Conservation (phyloP, 2,329 filamentous ascomycete genomes). For the Talaromyces atroroseus region DNA sequence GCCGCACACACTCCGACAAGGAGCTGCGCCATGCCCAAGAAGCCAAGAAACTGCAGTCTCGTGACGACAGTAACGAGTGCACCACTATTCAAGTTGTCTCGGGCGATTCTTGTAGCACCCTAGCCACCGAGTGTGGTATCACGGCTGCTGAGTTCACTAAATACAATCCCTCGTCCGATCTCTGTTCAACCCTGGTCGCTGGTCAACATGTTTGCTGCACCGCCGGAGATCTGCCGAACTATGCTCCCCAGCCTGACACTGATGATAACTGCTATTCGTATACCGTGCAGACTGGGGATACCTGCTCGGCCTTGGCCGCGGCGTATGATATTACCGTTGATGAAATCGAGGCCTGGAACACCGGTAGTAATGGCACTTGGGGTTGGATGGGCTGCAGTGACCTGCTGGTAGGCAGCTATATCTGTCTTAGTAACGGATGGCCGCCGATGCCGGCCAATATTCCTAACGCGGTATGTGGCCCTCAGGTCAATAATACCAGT, state of each 20-base stretch:
- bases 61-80: not conserved
- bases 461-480: slow-evolving; percentile 38
- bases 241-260: slow-evolving; percentile 27
- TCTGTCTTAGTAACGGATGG: slow-evolving; percentile 33
- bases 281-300: slow-evolving; percentile 26
- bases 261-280: slow-evolving; percentile 34
- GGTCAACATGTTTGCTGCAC: slow-evolving; percentile 35
- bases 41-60: too few species aligned
- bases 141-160: slow-evolving; percentile 33
- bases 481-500: slow-evolving; percentile 31
- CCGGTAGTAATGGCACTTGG: slow-evolving; percentile 30
- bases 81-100: slow-evolving; percentile 24
- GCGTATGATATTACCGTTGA: slow-evolving; percentile 26
- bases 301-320: slow-evolving; percentile 25
- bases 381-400: slow-evolving; percentile 34
- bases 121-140: slow-evolving; percentile 39
- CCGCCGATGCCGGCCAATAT: slow-evolving; percentile 32
- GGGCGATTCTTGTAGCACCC: slow-evolving; percentile 32
- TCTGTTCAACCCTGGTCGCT: slow-evolving; percentile 22
- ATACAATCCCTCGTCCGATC: slow-evolving; percentile 29
- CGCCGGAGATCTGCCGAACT: slow-evolving; percentile 28
- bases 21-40: too few species aligned
- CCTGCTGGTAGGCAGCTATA: slow-evolving; percentile 21
- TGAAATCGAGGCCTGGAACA: slow-evolving; percentile 35
- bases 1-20: too few species aligned